Evolutionary conservation across 768 basidiomycete genomes (phyloP).

Genomic region (Terana coerulea): DNA sequence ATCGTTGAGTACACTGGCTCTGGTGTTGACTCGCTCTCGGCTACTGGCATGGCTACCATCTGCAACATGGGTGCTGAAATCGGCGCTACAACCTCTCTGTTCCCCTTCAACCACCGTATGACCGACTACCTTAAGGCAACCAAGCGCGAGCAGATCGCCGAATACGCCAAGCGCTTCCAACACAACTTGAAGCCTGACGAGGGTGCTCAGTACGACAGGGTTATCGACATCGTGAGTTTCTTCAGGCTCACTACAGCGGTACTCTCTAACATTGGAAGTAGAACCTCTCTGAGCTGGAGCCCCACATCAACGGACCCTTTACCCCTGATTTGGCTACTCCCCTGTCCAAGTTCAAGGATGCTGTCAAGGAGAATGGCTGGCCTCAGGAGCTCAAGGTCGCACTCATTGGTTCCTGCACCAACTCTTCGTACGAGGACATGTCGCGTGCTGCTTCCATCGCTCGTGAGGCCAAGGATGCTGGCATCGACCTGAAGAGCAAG

Average conservation of each 20-base stretch:
- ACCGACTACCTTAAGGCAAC: conserved; percentile 92
- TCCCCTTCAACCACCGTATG: conserved; percentile 99
- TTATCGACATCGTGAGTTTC: conserved; percentile 79
- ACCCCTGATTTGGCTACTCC: conserved; percentile 99
- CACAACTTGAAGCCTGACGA: conserved; percentile 90
- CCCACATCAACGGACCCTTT: conserved; percentile 99
- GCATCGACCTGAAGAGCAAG: conserved; percentile 84
- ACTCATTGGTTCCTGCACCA: conserved; percentile 99
- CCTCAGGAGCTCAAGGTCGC: conserved; percentile 95
- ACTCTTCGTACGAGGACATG: conserved; percentile 99
- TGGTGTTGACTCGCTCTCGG: conserved; percentile 93
- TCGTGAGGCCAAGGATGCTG: conserved; percentile 82
- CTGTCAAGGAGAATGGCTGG: conserved; percentile 94
- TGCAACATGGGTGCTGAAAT: conserved; percentile 99
- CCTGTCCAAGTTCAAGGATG: conserved; percentile 89
- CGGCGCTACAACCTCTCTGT: conserved; percentile 96
- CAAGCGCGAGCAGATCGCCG: conserved; percentile 80
- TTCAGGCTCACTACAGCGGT: background rate
- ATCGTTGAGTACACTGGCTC: conserved; percentile 97
- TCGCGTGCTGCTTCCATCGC: conserved; percentile 95
- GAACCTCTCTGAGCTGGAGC: conserved; percentile 97
- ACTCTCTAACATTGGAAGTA: conserved; percentile 20
- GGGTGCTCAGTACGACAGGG: conserved; percentile 88
- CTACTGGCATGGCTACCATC: conserved; percentile 99
- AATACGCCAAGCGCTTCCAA: conserved; percentile 84